Percentiles rank a stretch among this genome's conserved stretches.
phyloP scores from a whole-genome alignment of 2,329 filamentous ascomycete genomes.

The Trichophyton simii region DNA sequence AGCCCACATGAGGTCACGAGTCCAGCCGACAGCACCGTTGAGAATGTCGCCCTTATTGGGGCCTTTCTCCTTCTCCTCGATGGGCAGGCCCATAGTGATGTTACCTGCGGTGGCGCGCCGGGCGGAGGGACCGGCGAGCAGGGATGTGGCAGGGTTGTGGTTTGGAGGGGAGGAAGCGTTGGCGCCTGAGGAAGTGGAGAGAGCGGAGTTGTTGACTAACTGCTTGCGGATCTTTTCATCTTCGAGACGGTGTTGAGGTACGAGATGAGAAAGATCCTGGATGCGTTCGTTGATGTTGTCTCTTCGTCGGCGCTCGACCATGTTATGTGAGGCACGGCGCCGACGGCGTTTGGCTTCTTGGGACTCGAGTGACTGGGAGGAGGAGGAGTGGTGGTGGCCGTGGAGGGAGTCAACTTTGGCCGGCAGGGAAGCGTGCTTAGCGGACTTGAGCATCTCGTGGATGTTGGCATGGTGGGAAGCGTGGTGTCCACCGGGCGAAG shows the following conservation, averaged over 20 bases:
- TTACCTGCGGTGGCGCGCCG: constrained; percentile 67
- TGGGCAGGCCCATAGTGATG: constrained; percentile 81
- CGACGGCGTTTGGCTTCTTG: constrained; percentile 90
- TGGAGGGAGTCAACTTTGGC: constrained; percentile 58
- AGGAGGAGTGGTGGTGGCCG: constrained; percentile 27
- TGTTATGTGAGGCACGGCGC: constrained; percentile 85
- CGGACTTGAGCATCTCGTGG: constrained; percentile 70
- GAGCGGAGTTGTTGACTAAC: constrained; percentile 77
- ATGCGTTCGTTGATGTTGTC: constrained; percentile 99
- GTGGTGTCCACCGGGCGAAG: constrained; percentile 51
- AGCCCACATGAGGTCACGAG: constrained; percentile 95
- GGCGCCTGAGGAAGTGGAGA: constrained; percentile 59
- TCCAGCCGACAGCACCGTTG: constrained; percentile 95
- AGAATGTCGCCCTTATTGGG: constrained; percentile 98
- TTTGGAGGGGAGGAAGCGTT: constrained; percentile 31
- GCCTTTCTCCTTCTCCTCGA: constrained; percentile 96
- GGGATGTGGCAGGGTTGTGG: constrained; percentile 55
- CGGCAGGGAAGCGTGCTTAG: constrained; percentile 78
- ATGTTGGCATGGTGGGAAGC: constrained; percentile 55
- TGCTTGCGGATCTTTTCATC: constrained; percentile 96
- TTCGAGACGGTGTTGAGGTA: constrained; percentile 82
- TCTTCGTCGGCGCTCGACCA: constrained; percentile 83
- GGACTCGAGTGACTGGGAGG: constrained; percentile 49
- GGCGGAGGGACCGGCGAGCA: constrained; percentile 72
- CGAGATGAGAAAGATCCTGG: constrained; percentile 85